Conservation (phyloP, 495 filamentous ascomycete genomes). For the Aspergillus avenaceus region DNA sequence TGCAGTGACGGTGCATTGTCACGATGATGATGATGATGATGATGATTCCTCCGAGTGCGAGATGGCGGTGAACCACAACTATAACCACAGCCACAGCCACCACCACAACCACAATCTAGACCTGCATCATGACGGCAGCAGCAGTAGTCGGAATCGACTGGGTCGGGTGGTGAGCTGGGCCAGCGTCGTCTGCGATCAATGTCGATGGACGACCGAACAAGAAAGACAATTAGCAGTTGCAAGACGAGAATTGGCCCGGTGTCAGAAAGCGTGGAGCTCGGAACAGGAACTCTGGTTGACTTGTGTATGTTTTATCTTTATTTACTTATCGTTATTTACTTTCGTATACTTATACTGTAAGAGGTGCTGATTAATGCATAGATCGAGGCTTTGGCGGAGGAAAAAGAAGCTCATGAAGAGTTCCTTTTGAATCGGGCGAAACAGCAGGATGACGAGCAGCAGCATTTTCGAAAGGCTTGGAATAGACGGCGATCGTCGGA, state of each 20-base stretch:
- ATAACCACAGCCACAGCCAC: too few relatives aligned
- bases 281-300: constrained; percentile 40
- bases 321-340: neutral
- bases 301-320: constrained; percentile 26
- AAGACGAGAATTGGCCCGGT: constrained; percentile 26
- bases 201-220: constrained; percentile 34
- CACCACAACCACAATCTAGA: constrained; percentile 6
- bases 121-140: constrained; percentile 6
- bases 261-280: constrained; percentile 43
- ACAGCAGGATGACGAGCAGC: constrained; percentile 36
- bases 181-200: constrained; percentile 27
- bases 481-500: constrained; percentile 21
- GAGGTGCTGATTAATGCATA: constrained; percentile 3
- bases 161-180: constrained; percentile 34
- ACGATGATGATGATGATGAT: constrained; percentile 1
- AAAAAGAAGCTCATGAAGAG: constrained; percentile 35
- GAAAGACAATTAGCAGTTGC: constrained; percentile 30
- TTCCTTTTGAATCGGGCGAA: constrained; percentile 33
- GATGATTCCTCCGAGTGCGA: constrained; percentile 5
- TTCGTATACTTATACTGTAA: neutral
- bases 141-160: constrained; percentile 7
- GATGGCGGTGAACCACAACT: constrained; percentile 15
- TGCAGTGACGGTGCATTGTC: constrained; percentile 3
- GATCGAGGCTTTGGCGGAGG: constrained; percentile 34
- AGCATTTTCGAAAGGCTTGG: constrained; percentile 39